Percentiles rank a stretch among this genome's conserved stretches.
phyloP scores from a whole-genome alignment of 768 basidiomycete genomes.

The button mushroom (Agaricus bisporus) region DNA sequence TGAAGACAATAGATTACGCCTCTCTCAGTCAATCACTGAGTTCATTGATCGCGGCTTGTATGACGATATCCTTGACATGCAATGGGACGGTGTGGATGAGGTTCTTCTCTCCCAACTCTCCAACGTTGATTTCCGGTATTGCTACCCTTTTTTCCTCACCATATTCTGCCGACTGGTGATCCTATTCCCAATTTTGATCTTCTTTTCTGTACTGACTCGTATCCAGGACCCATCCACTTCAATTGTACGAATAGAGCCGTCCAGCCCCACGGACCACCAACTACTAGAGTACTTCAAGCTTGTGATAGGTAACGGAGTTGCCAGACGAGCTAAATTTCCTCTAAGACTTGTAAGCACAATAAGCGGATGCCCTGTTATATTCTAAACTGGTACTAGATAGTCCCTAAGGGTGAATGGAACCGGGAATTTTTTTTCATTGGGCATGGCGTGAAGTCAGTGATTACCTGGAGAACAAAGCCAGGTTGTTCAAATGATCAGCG shows the following conservation, averaged over 20 bases:
- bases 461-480: not conserved
- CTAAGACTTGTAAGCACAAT: not conserved
- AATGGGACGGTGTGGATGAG: not conserved
- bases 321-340: not conserved
- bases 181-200: no score
- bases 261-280: not conserved
- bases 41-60: no score
- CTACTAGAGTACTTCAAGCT: not conserved
- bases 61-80: no score
- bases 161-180: not conserved
- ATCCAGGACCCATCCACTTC: not conserved
- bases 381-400: not conserved
- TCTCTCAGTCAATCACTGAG: no score
- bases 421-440: not conserved
- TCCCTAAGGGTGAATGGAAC: not conserved
- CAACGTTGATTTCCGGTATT: not conserved
- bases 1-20: not conserved
- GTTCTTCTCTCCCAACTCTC: not conserved
- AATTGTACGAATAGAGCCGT: not conserved
- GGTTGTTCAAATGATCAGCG: no score
- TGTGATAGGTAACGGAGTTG: not conserved
- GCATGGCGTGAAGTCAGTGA: not conserved
- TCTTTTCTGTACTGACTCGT: no score
- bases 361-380: fast-evolving
- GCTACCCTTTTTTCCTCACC: not conserved